These are phyloP conservation scores for Scedosporium dehoogii DNA, from an alignment of 2,329 filamentous ascomycete species.

Conservation along the genomic window DNA sequence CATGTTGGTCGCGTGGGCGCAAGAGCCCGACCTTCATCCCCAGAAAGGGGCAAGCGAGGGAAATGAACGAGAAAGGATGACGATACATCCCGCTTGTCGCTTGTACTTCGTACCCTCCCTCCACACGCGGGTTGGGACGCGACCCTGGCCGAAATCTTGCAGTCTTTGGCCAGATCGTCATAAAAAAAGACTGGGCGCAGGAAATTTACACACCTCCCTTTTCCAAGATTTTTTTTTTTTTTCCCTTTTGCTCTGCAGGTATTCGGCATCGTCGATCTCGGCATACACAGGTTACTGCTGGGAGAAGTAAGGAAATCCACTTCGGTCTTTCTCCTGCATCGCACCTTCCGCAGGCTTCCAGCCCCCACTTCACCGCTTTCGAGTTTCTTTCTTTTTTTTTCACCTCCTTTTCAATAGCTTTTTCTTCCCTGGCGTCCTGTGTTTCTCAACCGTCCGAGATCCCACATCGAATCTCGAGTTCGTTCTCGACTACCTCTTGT, in stretches of 20 bases:
- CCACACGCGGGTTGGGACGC: neutral
- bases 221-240: neutral
- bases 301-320: neutral
- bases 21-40: too few relatives aligned
- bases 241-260: neutral
- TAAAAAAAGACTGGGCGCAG: neutral
- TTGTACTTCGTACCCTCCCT: too few relatives aligned
- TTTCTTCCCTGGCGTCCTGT: neutral
- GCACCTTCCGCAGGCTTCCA: neutral
- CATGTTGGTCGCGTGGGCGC: too few relatives aligned
- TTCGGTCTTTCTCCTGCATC: neutral
- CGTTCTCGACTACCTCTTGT: too few relatives aligned
- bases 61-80: too few relatives aligned
- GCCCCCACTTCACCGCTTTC: neutral
- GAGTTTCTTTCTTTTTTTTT: neutral
- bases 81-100: too few relatives aligned
- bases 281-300: neutral
- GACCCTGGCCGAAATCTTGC: neutral
- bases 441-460: neutral
- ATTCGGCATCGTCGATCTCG: neutral
- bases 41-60: too few relatives aligned
- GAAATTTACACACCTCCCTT: neutral
- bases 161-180: neutral
- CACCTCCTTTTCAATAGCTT: neutral
- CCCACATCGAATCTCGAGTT: neutral